Evolutionary conservation across 129 eudicot species (phyloP).

Genomic region (Lonicera japonica): DNA sequence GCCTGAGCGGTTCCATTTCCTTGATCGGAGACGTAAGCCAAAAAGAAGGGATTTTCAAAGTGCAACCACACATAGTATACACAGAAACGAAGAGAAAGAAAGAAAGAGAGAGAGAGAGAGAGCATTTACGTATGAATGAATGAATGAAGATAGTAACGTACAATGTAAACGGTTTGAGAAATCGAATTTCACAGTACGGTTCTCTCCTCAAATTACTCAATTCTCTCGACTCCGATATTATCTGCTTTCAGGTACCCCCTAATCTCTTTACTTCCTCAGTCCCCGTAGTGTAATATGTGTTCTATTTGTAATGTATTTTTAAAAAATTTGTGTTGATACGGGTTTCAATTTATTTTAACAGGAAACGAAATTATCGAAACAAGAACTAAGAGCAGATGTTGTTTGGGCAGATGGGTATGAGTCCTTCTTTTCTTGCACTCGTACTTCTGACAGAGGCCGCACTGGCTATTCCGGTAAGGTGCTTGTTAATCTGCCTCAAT

Average conservation of each 20-base stretch:
- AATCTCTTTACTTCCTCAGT: neutral
- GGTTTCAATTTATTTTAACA: constrained; percentile 8
- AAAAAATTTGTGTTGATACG: neutral
- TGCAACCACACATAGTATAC: no score
- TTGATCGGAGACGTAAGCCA: no score
- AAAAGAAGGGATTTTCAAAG: no score
- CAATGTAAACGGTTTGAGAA: constrained; percentile 88
- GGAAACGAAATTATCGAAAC: constrained; percentile 84
- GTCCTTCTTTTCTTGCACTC: constrained; percentile 92
- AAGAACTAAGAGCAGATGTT: constrained; percentile 76
- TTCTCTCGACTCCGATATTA: constrained; percentile 87
- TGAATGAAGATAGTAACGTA: constrained; percentile 90
- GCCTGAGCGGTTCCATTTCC: no score
- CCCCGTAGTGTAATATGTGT: neutral
- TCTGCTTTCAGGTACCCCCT: constrained; percentile 73
- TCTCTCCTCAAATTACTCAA: constrained; percentile 83
- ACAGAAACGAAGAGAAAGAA: no score
- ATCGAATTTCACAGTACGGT: constrained; percentile 80
- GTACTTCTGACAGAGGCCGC: constrained; percentile 65
- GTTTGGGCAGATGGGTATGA: constrained; percentile 92
- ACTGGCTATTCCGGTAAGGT: constrained; percentile 79
- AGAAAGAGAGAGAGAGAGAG: no score
- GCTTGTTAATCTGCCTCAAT: constrained; percentile 18
- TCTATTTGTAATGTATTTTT: neutral
- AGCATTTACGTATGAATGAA: neutral